Evolutionary conservation across 2,329 filamentous ascomycete genomes (phyloP), one percentile per base, ranked within the genome.

Genomic region (Chaetomiaceae sp.): DNA sequence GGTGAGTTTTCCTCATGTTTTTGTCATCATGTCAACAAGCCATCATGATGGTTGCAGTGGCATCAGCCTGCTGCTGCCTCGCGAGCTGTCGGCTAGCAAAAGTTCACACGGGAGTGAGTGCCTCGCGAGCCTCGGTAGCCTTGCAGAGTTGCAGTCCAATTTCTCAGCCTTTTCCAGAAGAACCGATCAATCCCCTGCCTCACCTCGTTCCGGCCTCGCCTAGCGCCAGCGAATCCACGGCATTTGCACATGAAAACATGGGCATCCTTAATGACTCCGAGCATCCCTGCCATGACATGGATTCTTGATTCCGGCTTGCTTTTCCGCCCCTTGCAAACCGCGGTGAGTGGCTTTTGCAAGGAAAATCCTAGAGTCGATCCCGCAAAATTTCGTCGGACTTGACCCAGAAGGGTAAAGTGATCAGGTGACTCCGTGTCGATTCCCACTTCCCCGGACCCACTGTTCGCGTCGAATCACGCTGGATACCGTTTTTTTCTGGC

Each of bases 81-180:
- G 51, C 17, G 25, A 15, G 25, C 12, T 37, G 40, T 27, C 25
- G 46, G 33, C 51, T 57, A 58, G 45, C 58, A 63, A 48, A 51
- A 40, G 23, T 58, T 60, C 61, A 62, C 58, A 15, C 20, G 25
- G 17, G 19, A 17, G 46, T 51, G 50, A 47, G 27, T 29, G 45
- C 39, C n/a, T n/a, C n/a, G n/a, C n/a, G n/a, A n/a, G 58, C 59
- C 50, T 54, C 56, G 59, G 58, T 48, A 61, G 59, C 61, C 59
- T 63, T 59, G 61, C 59, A 60, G 54, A 46, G 47, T 52, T 47
- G 49, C 54, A 54, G 36, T 48, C 52, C 52, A 46, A 49, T 44
- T 39, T 54, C 49, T 45, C 53, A 37, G 42, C 31, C 55, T 54
- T 39, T 50, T 52, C 47, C 25, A 37, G 53, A 52, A 54, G 34